Conservation (phyloP, 2,329 filamentous ascomycete species). For the Diplodia intermedia region DNA sequence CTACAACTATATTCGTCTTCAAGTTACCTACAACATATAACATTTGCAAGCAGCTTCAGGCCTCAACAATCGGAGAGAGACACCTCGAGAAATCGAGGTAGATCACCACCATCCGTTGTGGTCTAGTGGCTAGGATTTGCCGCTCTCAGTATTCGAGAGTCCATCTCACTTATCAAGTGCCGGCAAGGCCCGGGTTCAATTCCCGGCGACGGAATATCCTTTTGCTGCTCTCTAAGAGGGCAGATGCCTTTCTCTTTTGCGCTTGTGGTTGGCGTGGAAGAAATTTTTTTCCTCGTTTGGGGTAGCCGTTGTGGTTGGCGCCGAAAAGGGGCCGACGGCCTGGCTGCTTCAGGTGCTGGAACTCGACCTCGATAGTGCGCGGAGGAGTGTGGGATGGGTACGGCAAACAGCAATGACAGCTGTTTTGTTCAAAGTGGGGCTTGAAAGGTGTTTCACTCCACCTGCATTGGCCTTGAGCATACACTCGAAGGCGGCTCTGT, state of each 20-base stretch:
- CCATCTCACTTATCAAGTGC: constrained; percentile 11
- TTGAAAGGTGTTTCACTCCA: too few species aligned
- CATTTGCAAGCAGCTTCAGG: neutral
- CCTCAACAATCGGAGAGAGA: neutral
- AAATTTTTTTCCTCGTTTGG: neutral
- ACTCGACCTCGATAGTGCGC: neutral
- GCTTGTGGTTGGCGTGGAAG: neutral
- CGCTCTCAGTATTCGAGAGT: constrained; percentile 12
- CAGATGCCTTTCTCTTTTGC: neutral
- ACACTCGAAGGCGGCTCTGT: too few species aligned
- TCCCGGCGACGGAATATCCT: constrained; percentile 9
- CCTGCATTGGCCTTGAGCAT: too few species aligned
- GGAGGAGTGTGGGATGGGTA: neutral
- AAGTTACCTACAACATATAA: neutral
- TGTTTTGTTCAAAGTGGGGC: too few species aligned
- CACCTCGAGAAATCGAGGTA: constrained; percentile 1
- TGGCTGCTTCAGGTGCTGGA: neutral
- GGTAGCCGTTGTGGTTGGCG: neutral
- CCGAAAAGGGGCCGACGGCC: neutral
- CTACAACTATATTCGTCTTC: too few species aligned
- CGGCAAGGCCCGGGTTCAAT: constrained; percentile 17
- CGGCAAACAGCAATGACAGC: neutral
- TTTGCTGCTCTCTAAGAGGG: neutral
- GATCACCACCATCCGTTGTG: constrained; percentile 13
- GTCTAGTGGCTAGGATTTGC: constrained; percentile 19